Evolutionary conservation across 1,284 basidiomycete species (phyloP).

Genomic region (Cutaneotrichosporon mucoides): DNA sequence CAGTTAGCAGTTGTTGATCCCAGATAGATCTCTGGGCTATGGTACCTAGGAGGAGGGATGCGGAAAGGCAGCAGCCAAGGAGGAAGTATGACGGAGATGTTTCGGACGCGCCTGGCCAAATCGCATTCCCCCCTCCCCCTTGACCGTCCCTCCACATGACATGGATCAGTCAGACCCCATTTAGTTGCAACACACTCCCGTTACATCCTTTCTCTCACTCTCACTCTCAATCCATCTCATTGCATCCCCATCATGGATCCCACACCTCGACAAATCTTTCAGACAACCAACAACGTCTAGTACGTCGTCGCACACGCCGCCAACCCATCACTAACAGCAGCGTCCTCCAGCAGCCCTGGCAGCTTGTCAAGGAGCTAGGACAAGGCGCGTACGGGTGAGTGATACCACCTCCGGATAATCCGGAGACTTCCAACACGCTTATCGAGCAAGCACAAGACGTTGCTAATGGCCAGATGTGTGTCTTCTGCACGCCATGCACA

Average conservation of each 20-base stretch:
- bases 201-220: background rate
- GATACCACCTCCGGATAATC: background rate
- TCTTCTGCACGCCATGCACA: conserved; percentile 77
- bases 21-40: too few relatives aligned
- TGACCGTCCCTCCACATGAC: too few relatives aligned
- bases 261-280: conserved; percentile 46
- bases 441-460: too few relatives aligned
- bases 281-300: conserved; percentile 48
- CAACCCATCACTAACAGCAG: conserved; percentile 23
- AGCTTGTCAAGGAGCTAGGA: conserved; percentile 90
- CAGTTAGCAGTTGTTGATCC: too few relatives aligned
- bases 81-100: too few relatives aligned
- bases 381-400: conserved; percentile 79
- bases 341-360: conserved; percentile 84
- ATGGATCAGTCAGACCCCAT: too few relatives aligned
- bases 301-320: conserved; percentile 20
- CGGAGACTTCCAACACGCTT: background rate
- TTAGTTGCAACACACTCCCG: too few relatives aligned
- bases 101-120: too few relatives aligned
- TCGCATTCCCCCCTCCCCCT: too few relatives aligned
- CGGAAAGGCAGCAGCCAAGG: too few relatives aligned
- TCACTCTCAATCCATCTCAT: conserved; percentile 2
- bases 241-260: conserved; percentile 38
- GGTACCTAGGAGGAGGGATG: too few relatives aligned
- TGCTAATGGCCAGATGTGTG: conserved; percentile 58